A percentile compares a stretch with the other conserved stretches of the same genome.
These are phyloP conservation scores for Botrytis hyacinthi DNA, from an alignment of 2,329 filamentous ascomycete species.

Conservation along the genomic window DNA sequence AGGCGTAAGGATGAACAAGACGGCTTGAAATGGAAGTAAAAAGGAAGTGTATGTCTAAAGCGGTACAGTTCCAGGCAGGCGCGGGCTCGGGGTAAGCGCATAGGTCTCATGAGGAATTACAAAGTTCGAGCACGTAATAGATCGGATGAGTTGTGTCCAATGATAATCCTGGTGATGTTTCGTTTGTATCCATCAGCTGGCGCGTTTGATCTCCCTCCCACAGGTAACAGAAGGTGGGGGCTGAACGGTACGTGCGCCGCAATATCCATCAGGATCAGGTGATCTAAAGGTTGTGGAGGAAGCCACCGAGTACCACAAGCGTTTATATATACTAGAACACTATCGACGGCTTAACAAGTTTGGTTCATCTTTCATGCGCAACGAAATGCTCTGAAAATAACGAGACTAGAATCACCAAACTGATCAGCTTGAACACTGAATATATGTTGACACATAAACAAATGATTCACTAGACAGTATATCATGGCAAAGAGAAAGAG, in stretches of 20 bases:
- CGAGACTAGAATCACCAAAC: too few relatives aligned
- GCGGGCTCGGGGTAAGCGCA: neutral
- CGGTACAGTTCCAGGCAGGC: neutral
- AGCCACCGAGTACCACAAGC: neutral
- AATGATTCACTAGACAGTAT: neutral
- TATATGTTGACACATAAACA: neutral
- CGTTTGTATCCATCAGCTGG: slow-evolving; percentile 1
- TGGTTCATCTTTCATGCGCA: neutral
- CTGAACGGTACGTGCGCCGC: neutral
- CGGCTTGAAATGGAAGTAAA: neutral
- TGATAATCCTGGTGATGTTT: neutral
- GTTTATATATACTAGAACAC: neutral
- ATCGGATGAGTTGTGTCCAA: slow-evolving; percentile 1
- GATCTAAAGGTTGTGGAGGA: neutral
- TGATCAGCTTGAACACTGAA: neutral
- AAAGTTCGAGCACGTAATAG: slow-evolving; percentile 13
- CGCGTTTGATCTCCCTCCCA: neutral
- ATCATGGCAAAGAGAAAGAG: neutral
- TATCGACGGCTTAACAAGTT: too few relatives aligned
- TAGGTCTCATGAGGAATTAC: slow-evolving; percentile 1
- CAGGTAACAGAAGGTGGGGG: neutral
- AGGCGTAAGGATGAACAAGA: neutral
- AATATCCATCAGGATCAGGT: neutral
- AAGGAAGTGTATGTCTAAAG: neutral
- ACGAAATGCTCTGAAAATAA: neutral